Conservation (phyloP, 441 rosid species). For the Jatropha multifida region DNA sequence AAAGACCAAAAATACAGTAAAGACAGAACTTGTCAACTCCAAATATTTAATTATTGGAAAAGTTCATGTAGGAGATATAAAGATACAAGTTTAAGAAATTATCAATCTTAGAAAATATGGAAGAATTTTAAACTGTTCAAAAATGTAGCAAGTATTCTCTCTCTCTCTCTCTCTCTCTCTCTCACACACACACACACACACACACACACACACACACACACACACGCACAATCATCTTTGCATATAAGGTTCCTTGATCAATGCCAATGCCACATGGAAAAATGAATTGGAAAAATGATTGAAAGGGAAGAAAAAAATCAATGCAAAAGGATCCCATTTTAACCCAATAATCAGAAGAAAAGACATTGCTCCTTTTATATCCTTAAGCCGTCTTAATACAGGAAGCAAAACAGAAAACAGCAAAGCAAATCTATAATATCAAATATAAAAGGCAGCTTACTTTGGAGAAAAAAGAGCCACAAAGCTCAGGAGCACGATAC, state of each 20-base stretch:
- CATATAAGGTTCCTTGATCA: not conserved
- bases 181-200: not conserved
- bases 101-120: not conserved
- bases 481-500: slow-evolving; percentile 99
- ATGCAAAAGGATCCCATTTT: not conserved
- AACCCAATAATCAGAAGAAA: slow-evolving; percentile 4
- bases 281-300: not conserved
- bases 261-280: not conserved
- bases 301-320: not conserved
- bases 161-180: not conserved
- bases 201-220: not conserved
- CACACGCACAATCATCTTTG: too few species aligned
- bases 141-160: too few species aligned
- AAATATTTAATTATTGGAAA: not conserved
- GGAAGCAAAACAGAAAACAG: not conserved
- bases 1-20: not conserved
- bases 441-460: slow-evolving; percentile 47
- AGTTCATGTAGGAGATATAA: not conserved
- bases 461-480: slow-evolving; percentile 99
- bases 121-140: not conserved
- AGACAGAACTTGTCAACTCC: not conserved
- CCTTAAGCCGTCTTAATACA: slow-evolving; percentile 8
- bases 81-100: not conserved
- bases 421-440: slow-evolving; percentile 2
- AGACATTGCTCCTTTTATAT: not conserved